Percentiles rank a stretch among this genome's conserved stretches.
These are phyloP conservation scores for Coriaria nepalensis DNA, from an alignment of 306 rosid genomes.

Conservation along the genomic window DNA sequence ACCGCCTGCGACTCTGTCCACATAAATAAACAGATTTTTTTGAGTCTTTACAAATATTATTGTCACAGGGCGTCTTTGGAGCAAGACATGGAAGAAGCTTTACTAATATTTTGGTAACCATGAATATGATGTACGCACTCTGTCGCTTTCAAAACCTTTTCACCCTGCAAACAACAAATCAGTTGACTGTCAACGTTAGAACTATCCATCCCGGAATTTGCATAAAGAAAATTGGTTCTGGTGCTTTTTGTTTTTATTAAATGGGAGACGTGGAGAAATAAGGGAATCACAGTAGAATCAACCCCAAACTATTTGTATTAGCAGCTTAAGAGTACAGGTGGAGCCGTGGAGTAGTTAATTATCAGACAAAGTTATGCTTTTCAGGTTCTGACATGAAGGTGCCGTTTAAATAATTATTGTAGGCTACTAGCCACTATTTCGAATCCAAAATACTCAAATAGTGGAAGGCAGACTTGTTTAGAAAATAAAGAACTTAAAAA, in stretches of 20 bases:
- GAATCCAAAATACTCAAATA: slow-evolving; percentile 17
- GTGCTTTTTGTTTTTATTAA: slow-evolving; percentile 12
- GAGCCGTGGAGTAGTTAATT: slow-evolving; percentile 8
- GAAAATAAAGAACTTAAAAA: slow-evolving; percentile 22
- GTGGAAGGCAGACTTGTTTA: slow-evolving; percentile 20
- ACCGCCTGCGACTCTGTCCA: slow-evolving; percentile 79
- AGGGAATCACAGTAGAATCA: slow-evolving; percentile 11
- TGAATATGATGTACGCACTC: slow-evolving; percentile 29
- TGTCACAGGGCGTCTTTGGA: slow-evolving; percentile 7
- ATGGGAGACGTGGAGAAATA: neutral
- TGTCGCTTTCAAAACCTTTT: slow-evolving; percentile 73
- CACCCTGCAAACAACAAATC: slow-evolving; percentile 45
- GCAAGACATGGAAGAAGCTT: slow-evolving; percentile 22
- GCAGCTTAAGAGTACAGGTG: too few species aligned
- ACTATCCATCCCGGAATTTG: neutral
- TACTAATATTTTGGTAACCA: slow-evolving; percentile 53
- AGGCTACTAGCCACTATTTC: neutral
- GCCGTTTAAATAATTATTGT: slow-evolving; percentile 20
- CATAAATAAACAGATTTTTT: slow-evolving; percentile 19
- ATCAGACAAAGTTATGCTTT: slow-evolving; percentile 75
- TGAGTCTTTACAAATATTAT: slow-evolving; percentile 14
- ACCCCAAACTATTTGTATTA: neutral
- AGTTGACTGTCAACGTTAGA: slow-evolving; percentile 32
- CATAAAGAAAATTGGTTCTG: slow-evolving; percentile 6
- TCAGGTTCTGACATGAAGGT: slow-evolving; percentile 22